Evolutionary conservation across 768 basidiomycete species (phyloP), one percentile per base, ranked within the genome.

Genomic region (Tulasnella sp.): DNA sequence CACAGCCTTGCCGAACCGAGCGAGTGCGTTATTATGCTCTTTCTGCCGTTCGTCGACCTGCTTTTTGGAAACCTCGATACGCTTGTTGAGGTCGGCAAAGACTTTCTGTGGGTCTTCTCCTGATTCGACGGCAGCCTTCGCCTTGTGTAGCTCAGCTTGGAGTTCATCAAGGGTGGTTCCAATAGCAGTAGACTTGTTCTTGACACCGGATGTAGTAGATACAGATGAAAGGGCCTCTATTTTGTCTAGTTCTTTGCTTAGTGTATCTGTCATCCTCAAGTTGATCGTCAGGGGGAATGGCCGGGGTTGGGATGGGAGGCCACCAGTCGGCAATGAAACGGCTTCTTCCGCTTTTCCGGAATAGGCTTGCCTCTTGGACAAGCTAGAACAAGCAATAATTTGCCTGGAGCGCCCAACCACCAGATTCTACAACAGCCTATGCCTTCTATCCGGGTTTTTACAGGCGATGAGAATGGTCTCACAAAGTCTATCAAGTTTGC

Each of bases 21-120:
- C 90, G 12, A 98, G 86, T 2, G 92, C 91, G 28, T 89, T 90
- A 83, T 97, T 95, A 46, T 96, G 89, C 83, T 96, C 96, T 85
- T 97, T 98, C 88, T 96, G 92, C 3, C 92, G 89, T 48, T 96
- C 94, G 80, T 95, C 94, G 1, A 96, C 88, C 80, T 95, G 94
- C 85, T 92, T 96, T 91, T 94, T 96, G 86, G 86, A 91, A 0
- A 87, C 85, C 75, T 94, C 93, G 2, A 95, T 89, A 2, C 88
- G 88, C 84, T 89, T 90, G 24, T 89, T 87, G 14, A 95, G 86
- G 11, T 88, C 84, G 44, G 85, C 86, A 18, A 93, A 85, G 20
- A 88, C 87, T 24, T 89, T 89, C 81, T 90, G 88, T 22, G 89
- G 87, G 37, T 88, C 86, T 64, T 87, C 86, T 50, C 90, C 89